A percentile compares a stretch with the other conserved stretches of the same genome.
These are phyloP conservation scores for Cyberlindnera subsufficiens DNA, from an alignment of 805 yeast species.

Conservation along the genomic window DNA sequence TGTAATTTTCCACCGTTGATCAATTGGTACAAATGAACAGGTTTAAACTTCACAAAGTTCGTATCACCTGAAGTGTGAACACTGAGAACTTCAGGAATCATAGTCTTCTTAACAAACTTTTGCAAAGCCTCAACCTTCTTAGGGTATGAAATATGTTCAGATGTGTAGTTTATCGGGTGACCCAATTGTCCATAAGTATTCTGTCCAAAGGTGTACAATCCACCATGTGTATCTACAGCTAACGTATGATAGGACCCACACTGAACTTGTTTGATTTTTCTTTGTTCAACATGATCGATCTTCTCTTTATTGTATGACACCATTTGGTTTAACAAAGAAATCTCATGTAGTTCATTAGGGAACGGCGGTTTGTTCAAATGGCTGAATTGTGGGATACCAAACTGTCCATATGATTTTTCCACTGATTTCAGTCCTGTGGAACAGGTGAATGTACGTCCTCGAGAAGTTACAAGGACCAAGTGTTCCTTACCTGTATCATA, in stretches of 20 bases:
- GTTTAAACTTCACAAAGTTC: slow-evolving; percentile 41
- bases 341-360: slow-evolving; percentile 44
- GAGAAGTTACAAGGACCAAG: slow-evolving; percentile 31
- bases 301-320: slow-evolving; percentile 20
- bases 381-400: slow-evolving; percentile 70
- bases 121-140: slow-evolving; percentile 38
- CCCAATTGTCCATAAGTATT: slow-evolving; percentile 86
- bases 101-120: slow-evolving; percentile 34
- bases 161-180: slow-evolving; percentile 54
- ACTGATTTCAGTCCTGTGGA: slow-evolving; percentile 44
- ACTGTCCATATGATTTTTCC: slow-evolving; percentile 62
- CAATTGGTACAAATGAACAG: slow-evolving; percentile 24
- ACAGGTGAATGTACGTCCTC: slow-evolving; percentile 17
- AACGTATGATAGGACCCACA: slow-evolving; percentile 72
- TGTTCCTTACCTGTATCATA: slow-evolving; percentile 63
- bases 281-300: slow-evolving; percentile 22
- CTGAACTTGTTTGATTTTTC: slow-evolving; percentile 55
- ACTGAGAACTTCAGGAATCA: slow-evolving; percentile 41
- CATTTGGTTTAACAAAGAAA: slow-evolving; percentile 44
- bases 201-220: slow-evolving; percentile 79
- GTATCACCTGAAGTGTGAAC: slow-evolving; percentile 72
- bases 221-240: slow-evolving; percentile 59
- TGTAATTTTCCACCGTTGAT: slow-evolving; percentile 17
- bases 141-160: slow-evolving; percentile 71
- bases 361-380: slow-evolving; percentile 55